Evolutionary conservation across 202 grass and related monocot genomes (phyloP).

Genomic region (Panicum virgatum): DNA sequence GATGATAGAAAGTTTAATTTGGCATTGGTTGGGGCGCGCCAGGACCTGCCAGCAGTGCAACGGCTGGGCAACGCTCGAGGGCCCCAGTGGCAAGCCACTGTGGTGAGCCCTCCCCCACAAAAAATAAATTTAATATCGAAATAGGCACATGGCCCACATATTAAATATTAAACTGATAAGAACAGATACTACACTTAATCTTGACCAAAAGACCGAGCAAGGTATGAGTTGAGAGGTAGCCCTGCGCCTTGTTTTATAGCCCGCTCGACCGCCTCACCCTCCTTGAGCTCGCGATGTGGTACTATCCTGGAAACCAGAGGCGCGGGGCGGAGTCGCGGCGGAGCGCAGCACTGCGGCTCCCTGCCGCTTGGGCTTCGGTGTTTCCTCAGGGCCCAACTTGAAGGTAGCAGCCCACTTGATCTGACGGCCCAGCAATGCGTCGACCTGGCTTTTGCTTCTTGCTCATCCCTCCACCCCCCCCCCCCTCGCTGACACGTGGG

Average conservation of each 20-base stretch:
- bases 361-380: neutral
- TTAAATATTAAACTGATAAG: slow-evolving; percentile 31
- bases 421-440: neutral
- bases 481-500: no score
- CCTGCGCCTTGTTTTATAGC: neutral
- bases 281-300: neutral
- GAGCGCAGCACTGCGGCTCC: neutral
- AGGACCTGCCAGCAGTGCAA: slow-evolving; percentile 40
- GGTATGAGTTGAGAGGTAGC: slow-evolving; percentile 32
- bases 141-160: neutral
- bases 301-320: neutral
- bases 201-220: slow-evolving; percentile 72
- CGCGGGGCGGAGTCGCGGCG: neutral
- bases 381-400: neutral
- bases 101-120: neutral
- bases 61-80: slow-evolving; percentile 32
- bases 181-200: slow-evolving; percentile 48
- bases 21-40: slow-evolving; percentile 44
- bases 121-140: slow-evolving; percentile 8
- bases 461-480: no score
- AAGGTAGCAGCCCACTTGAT: neutral
- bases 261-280: neutral
- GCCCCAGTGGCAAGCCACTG: neutral
- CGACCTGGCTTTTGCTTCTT: no score
- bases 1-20: no score